A percentile compares a stretch with the other conserved stretches of the same genome.
Conservation (phyloP, 176 grass and related monocot species). For the Carex kokanica region DNA sequence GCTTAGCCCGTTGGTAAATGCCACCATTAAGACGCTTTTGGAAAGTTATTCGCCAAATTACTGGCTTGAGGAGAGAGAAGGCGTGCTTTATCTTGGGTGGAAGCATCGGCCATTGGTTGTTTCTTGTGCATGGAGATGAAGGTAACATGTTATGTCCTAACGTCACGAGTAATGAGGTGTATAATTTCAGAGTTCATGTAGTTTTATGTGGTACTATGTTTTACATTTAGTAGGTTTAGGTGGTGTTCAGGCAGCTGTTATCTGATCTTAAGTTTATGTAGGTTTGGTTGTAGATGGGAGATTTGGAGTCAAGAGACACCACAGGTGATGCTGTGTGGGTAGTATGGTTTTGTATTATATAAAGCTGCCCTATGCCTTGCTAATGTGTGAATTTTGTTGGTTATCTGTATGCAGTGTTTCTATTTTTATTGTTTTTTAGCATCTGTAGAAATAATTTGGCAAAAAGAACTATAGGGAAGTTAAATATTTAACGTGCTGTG, state of each 20-base stretch:
- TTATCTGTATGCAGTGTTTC: neutral
- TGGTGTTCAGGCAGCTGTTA: neutral
- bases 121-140: slow-evolving; percentile 87
- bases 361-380: neutral
- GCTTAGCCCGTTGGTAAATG: slow-evolving; percentile 72
- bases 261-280: slow-evolving; percentile 1
- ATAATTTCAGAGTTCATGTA: slow-evolving; percentile 29
- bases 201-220: neutral
- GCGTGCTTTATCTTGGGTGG: slow-evolving; percentile 87
- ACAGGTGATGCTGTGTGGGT: neutral
- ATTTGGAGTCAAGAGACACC: neutral
- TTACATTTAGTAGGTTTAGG: neutral
- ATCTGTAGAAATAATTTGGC: neutral
- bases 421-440: neutral
- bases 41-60: slow-evolving; percentile 77
- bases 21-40: slow-evolving; percentile 75
- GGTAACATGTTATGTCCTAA: slow-evolving; percentile 15
- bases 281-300: slow-evolving; percentile 3
- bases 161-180: slow-evolving; percentile 2
- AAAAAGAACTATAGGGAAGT: neutral
- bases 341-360: slow-evolving; percentile 12
- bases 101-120: slow-evolving; percentile 66
- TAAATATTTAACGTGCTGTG: neutral
- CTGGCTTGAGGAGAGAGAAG: slow-evolving; percentile 71
- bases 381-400: neutral